Percentiles rank a stretch among this genome's conserved stretches.
Conservation (phyloP, 2,329 filamentous ascomycete species). For the Microcera coccophila region DNA sequence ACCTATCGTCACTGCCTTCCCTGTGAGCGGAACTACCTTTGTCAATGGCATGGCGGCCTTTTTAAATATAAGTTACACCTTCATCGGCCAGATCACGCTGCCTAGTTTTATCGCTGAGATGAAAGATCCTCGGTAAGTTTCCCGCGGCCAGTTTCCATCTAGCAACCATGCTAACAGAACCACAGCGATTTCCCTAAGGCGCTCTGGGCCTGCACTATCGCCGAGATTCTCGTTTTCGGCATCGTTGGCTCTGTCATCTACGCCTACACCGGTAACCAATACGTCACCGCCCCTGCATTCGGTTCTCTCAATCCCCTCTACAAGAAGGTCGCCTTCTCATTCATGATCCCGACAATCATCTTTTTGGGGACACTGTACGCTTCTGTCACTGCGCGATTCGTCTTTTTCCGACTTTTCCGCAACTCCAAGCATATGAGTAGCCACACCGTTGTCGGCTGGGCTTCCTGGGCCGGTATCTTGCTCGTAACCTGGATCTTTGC, state of each 20-base stretch:
- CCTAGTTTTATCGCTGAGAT: conserved; percentile 96
- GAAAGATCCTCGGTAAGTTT: conserved; percentile 54
- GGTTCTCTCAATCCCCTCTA: conserved; percentile 74
- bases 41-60: conserved; percentile 82
- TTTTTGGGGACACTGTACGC: conserved; percentile 90
- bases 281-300: conserved; percentile 84
- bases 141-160: background rate
- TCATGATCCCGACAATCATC: conserved; percentile 93
- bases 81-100: conserved; percentile 91
- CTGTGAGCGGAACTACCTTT: conserved; percentile 69
- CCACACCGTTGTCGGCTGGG: conserved; percentile 81
- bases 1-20: conserved; percentile 65
- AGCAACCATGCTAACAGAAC: conserved; percentile 24
- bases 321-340: conserved; percentile 86
- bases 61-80: conserved; percentile 93
- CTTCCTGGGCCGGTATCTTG: conserved; percentile 71
- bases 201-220: conserved; percentile 84
- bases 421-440: conserved; percentile 73
- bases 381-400: conserved; percentile 81
- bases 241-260: conserved; percentile 79
- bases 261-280: conserved; percentile 83
- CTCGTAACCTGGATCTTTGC: conserved; percentile 72
- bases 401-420: conserved; percentile 86
- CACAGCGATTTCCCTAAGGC: conserved; percentile 83
- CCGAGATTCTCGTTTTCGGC: conserved; percentile 81